Evolutionary conservation across 331 rosid genomes (phyloP).

Genomic region (Prunus yedoensis): DNA sequence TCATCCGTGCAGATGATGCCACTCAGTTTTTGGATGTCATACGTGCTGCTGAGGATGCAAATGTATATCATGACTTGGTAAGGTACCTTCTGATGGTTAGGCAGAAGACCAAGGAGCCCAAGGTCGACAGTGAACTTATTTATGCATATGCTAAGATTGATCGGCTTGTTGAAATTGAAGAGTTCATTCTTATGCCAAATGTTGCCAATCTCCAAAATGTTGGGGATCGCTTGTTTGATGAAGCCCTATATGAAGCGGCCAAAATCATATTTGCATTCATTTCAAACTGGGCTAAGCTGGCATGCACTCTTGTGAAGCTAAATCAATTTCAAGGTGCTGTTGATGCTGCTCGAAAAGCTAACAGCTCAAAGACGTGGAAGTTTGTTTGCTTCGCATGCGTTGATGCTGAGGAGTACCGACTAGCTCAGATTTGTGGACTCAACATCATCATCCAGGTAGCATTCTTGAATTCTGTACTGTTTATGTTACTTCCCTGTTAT

Average conservation of each 20-base stretch:
- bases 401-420: slow-evolving; percentile 68
- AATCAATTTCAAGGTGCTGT: slow-evolving; percentile 69
- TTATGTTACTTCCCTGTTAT: not conserved
- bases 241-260: slow-evolving; percentile 69
- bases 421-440: slow-evolving; percentile 78
- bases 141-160: slow-evolving; percentile 83
- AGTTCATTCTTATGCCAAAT: slow-evolving; percentile 76
- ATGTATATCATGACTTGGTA: slow-evolving; percentile 69
- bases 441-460: slow-evolving; percentile 67
- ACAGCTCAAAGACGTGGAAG: slow-evolving; percentile 76
- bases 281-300: slow-evolving; percentile 76
- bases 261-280: slow-evolving; percentile 71
- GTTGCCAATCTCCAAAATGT: slow-evolving; percentile 71
- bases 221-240: slow-evolving; percentile 73
- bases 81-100: slow-evolving; percentile 74
- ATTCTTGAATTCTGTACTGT: slow-evolving; percentile 3
- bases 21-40: slow-evolving; percentile 70
- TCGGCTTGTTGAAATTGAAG: slow-evolving; percentile 69
- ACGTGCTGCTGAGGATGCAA: slow-evolving; percentile 60
- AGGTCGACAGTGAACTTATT: slow-evolving; percentile 76
- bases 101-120: slow-evolving; percentile 73
- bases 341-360: slow-evolving; percentile 79
- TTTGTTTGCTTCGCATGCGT: slow-evolving; percentile 74
- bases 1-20: slow-evolving; percentile 74
- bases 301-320: slow-evolving; percentile 68